phyloP scores from a whole-genome alignment of 305 asterid species.

The Fraxinus sp. region DNA sequence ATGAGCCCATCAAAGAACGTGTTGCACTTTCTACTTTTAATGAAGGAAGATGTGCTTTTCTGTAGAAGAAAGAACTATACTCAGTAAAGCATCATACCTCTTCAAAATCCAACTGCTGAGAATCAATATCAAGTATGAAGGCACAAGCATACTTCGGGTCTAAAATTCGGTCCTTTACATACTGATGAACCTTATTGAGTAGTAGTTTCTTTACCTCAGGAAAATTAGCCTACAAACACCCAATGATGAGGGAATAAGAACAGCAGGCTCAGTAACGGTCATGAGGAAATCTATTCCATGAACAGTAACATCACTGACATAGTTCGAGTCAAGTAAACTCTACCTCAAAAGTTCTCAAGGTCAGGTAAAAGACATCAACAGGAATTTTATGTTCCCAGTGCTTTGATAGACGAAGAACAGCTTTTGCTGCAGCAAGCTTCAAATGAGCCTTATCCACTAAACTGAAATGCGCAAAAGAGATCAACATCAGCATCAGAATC shows the following conservation, averaged over 20 bases:
- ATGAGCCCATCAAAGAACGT: background rate
- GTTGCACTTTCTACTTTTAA: background rate
- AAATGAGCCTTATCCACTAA: slow-evolving; percentile 84
- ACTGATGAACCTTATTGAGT: slow-evolving; percentile 81
- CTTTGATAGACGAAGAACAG: slow-evolving; percentile 91
- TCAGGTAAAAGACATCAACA: slow-evolving; percentile 68
- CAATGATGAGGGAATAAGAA: slow-evolving; percentile 27
- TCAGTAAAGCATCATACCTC: slow-evolving; percentile 53
- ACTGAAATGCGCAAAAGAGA: slow-evolving; percentile 48
- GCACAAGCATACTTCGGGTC: slow-evolving; percentile 93
- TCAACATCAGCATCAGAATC: slow-evolving; percentile 22
- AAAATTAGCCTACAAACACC: slow-evolving; percentile 55
- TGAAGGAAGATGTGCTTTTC: background rate
- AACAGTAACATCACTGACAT: slow-evolving; percentile 13
- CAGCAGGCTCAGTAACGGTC: slow-evolving; percentile 15
- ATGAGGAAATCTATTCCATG: slow-evolving; percentile 18
- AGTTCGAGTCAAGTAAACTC: slow-evolving; percentile 25
- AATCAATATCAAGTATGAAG: slow-evolving; percentile 63
- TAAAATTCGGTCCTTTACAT: slow-evolving; percentile 78
- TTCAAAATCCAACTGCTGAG: slow-evolving; percentile 58
- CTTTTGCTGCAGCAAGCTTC: slow-evolving; percentile 96
- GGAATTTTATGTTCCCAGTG: slow-evolving; percentile 97
- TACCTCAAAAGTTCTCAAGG: slow-evolving; percentile 86
- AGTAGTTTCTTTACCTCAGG: slow-evolving; percentile 75
- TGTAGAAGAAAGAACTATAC: slow-evolving; percentile 5